A percentile compares a stretch with the other conserved stretches of the same genome.
Evolutionary conservation across 257 asterid genomes (phyloP).

Genomic region (Nyctanthes arbortristis): DNA sequence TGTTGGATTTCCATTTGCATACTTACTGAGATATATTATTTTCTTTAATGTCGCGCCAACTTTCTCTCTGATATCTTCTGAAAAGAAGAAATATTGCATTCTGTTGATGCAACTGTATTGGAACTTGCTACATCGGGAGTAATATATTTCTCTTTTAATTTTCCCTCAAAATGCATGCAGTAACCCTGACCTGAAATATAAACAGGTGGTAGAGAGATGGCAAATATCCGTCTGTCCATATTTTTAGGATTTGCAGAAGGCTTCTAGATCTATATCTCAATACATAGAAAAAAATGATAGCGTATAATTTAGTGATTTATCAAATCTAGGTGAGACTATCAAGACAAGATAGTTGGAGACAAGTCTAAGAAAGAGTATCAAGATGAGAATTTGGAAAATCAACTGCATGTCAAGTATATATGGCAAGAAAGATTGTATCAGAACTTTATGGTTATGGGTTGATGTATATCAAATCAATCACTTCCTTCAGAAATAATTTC

Average conservation of each 20-base stretch:
- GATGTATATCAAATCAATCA: slow-evolving; percentile 5
- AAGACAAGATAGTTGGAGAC: no score
- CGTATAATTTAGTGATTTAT: background rate
- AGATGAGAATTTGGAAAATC: background rate
- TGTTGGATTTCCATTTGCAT: background rate
- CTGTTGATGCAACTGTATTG: slow-evolving; percentile 17
- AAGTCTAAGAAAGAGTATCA: no score
- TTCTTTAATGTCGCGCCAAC: background rate
- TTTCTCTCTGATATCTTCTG: slow-evolving; percentile 8
- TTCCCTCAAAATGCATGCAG: slow-evolving; percentile 10
- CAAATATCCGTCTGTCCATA: slow-evolving; percentile 3
- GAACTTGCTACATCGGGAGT: background rate
- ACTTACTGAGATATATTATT: slow-evolving; percentile 10
- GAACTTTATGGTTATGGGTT: background rate
- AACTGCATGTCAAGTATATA: background rate
- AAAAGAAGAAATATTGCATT: background rate
- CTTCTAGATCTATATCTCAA: slow-evolving; percentile 5
- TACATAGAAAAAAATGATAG: background rate
- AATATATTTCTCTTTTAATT: no score
- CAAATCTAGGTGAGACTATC: slow-evolving; percentile 1
- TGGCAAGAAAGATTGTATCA: background rate
- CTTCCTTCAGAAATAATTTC: background rate
- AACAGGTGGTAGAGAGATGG: background rate
- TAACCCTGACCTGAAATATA: slow-evolving; percentile 7
- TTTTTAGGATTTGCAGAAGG: background rate